phyloP scores from a whole-genome alignment of 345 rosid species.

The Camelina hispida region DNA sequence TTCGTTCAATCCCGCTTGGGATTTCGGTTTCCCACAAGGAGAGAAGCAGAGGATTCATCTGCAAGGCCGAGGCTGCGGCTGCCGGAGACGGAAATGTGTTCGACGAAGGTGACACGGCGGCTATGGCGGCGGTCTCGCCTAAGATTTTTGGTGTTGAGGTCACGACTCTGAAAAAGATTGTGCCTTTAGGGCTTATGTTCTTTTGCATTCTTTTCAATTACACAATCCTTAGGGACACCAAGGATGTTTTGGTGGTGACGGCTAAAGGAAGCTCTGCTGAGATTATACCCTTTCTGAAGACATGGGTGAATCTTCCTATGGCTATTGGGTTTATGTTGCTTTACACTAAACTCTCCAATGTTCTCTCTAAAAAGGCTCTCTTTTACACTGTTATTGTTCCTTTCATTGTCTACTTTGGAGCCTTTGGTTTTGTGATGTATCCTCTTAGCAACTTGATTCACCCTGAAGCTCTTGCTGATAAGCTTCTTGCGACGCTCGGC shows the following conservation, averaged over 20 bases:
- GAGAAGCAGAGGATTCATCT: conserved; percentile 61
- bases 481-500: conserved; percentile 73
- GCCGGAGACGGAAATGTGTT: conserved; percentile 59
- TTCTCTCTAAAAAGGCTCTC: conserved; percentile 82
- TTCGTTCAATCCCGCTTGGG: conserved; percentile 54
- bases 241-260: conserved; percentile 96
- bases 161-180: conserved; percentile 74
- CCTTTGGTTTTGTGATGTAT: conserved; percentile 88
- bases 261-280: conserved; percentile 97
- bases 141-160: conserved; percentile 76
- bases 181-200: conserved; percentile 94
- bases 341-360: conserved; percentile 77
- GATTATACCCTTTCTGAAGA: conserved; percentile 93
- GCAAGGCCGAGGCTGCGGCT: conserved; percentile 89
- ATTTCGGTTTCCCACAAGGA: conserved; percentile 50
- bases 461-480: conserved; percentile 83
- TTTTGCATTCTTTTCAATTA: conserved; percentile 93
- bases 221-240: conserved; percentile 96
- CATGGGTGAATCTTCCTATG: conserved; percentile 99
- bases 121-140: conserved; percentile 46
- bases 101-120: conserved; percentile 48
- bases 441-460: conserved; percentile 90
- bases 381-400: conserved; percentile 88
- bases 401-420: conserved; percentile 91
- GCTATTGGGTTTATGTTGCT: conserved; percentile 96